Evolutionary conservation across 2,329 filamentous ascomycete species (phyloP), one percentile per base, ranked within the genome.

Genomic region (Neophaeococcomyces aloes): DNA sequence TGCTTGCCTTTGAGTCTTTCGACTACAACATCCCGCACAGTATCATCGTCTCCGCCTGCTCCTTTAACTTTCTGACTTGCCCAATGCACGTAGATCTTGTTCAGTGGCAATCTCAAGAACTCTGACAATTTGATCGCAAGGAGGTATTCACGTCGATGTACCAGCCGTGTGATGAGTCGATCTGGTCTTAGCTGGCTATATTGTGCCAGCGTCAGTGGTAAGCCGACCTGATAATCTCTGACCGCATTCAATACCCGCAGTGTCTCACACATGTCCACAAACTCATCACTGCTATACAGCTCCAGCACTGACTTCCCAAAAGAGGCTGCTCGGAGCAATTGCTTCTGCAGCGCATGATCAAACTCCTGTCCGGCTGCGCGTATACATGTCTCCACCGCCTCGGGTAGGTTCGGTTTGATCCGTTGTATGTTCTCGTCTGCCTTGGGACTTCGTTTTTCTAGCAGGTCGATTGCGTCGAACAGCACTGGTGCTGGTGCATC

Each of bases 221-320:
- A 69, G 2, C 91, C 91, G 42, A 96, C 76, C 56, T 93, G 84
- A 59, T 91, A 96, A 61, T 84, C 93, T 40, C 91, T 80, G 10
- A 89, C 83, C 5, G 89, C 89, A 56, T 95, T 96, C 37, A 98
- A 71, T 0, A 98, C 88, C 13, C 91, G 81, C 13, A 98, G 67
- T 1, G 82, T 91, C 62, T 98, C 89, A 54, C 87, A 94, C 81
- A 95, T 96, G 50, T 96, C 89, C 42, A 98, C 91, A 64, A 96
- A 98, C 52, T 98, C 89, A 58, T 98, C 91, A 58, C 88, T 95
- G 63, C 91, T 95, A 65, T 96, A 98, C 10, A 96, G 79, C 56
- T 96, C 91, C 3, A 98, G 74, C 0, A 96, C 91, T 0, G 91
- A 96, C 62, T 98, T 98, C 48, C 91, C 91, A 61, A 95, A 96